Conservation (phyloP, 2,329 filamentous ascomycete genomes). For the Fusarium tupiense region DNA sequence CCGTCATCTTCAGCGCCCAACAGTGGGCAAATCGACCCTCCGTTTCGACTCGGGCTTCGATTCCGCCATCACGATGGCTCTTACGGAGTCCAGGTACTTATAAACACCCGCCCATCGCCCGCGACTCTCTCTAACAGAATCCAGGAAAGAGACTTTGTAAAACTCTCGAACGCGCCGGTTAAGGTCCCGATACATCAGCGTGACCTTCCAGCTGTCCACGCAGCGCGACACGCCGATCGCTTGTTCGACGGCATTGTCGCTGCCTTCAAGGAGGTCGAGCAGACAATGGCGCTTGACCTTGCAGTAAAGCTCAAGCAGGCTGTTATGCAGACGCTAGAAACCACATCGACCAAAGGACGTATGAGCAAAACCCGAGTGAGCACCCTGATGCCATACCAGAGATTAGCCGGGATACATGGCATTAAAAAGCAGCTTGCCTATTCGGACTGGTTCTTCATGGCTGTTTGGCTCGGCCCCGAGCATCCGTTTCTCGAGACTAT, state of each 20-base stretch:
- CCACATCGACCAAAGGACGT: fast-evolving
- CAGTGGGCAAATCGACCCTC: fast-evolving
- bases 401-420: fast-evolving
- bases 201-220: background rate
- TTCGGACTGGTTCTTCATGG: fast-evolving
- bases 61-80: background rate
- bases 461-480: fast-evolving
- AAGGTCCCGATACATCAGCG: fast-evolving
- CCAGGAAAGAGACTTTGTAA: background rate
- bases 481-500: fast-evolving
- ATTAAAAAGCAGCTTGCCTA: fast-evolving
- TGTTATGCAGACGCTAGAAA: fast-evolving
- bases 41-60: fast-evolving
- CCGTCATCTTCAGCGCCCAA: too few species aligned
- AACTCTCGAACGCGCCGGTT: fast-evolving
- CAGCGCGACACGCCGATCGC: fast-evolving
- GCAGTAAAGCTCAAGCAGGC: fast-evolving
- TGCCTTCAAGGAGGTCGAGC: background rate
- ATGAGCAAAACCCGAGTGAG: background rate
- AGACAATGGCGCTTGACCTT: background rate
- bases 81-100: background rate
- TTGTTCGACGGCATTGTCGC: background rate
- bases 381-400: background rate
- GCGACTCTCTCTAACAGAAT: background rate
- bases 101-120: background rate